Evolutionary conservation across 805 yeast genomes (phyloP), one percentile per base, ranked within the genome.

Genomic region (Candida parachauliodes): DNA sequence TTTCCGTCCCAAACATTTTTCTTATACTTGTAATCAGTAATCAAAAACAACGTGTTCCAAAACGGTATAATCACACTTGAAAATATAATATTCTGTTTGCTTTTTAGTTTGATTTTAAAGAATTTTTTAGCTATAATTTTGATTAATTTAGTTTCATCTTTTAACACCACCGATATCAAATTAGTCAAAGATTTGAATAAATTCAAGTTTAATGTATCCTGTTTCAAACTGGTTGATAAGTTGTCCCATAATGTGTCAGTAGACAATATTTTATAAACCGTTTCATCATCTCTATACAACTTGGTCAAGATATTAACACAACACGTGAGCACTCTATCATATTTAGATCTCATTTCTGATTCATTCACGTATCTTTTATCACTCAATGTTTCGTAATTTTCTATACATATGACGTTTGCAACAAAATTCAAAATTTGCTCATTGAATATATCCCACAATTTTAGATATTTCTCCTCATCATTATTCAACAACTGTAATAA

Each of bases 331-430:
- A 81, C 69, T 41, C 94, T 63, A 20, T 69, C 65, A 51, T 79
- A 85, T 53, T 85, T 86, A 14, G 78, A 59, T 20, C 65, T 65
- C 0, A 85, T 72, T 42, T 88, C 95, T 31, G 80, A 85, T 34
- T 72, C 72, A 3, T 78, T 71, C 14, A 79, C 73, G 47, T 76
- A 79, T 39, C 95, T 67, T 51, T 81, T 83, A 50, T 89, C 96
- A 2, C 89, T 79, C 15, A 89, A 57, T 0, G 88, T 73, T 11
- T 74, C 78, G 3, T 70, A 71, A 2, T 76, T 65, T 53, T 88
- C 95, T 22, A 61, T 55, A 11, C 72, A 56, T 7, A 86, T 49
- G 0, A 76, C 65, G 24, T 79, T 76, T 30, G 66, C 61, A 9
- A 77, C 65, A 42, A 74, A 79, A 33, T 74, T 74, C 12, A 84